These are phyloP conservation scores for Picea glauca DNA, from an alignment of 75 land plant genomes.

Conservation along the genomic window DNA sequence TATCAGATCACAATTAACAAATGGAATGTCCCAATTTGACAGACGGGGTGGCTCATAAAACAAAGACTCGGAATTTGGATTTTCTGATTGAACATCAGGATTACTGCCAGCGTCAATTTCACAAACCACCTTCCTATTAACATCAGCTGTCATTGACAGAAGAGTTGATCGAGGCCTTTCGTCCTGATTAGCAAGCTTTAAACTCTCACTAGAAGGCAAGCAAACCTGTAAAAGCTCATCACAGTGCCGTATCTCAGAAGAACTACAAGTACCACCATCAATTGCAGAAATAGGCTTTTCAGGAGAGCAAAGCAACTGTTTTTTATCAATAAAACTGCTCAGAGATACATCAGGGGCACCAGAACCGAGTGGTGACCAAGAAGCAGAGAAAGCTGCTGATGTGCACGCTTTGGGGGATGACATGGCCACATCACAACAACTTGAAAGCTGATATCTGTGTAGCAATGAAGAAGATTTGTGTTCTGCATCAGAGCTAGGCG, in stretches of 20 bases:
- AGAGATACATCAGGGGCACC: background rate
- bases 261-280: background rate
- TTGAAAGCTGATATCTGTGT: background rate
- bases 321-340: background rate
- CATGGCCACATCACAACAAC: slow-evolving; percentile 1
- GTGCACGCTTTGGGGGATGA: background rate
- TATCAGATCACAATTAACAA: slow-evolving; percentile 86
- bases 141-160: slow-evolving; percentile 2
- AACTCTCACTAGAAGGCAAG: background rate
- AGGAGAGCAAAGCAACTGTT: background rate
- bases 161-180: background rate
- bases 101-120: background rate
- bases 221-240: slow-evolving; percentile 8
- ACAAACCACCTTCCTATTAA: background rate
- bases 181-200: background rate
- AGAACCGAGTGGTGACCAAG: slow-evolving; percentile 5
- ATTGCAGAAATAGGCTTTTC: background rate
- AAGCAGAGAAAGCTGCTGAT: slow-evolving; percentile 5
- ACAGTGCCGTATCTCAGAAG: background rate
- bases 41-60: slow-evolving; percentile 93
- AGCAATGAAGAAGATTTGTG: background rate
- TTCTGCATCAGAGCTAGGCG: background rate
- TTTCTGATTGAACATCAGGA: background rate
- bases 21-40: slow-evolving; percentile 78
- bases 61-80: slow-evolving; percentile 33